Evolutionary conservation across 139 green algal genomes (phyloP).

Genomic region (Eudorina sp.): DNA sequence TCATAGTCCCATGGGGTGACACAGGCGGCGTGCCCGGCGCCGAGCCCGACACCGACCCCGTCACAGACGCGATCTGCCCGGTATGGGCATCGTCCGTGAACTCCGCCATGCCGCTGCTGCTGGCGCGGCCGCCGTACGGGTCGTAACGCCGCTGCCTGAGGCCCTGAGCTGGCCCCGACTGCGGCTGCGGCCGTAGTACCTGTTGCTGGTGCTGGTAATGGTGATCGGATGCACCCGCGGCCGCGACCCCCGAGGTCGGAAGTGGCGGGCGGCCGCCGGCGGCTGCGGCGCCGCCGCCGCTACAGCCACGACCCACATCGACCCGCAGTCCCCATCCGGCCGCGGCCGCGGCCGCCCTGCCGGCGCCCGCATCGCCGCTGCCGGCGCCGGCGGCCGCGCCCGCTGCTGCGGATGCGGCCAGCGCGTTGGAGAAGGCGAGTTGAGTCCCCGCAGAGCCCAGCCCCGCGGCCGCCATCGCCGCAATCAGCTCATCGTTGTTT

Average conservation of each 20-base stretch:
- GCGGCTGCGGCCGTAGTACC: background rate
- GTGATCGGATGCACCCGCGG: too few relatives aligned
- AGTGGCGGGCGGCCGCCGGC: too few relatives aligned
- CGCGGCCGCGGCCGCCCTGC: background rate
- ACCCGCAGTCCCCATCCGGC: background rate
- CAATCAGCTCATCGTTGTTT: slow-evolving; percentile 18
- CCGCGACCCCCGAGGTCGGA: too few relatives aligned
- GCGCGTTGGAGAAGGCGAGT: too few relatives aligned
- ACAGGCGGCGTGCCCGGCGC: slow-evolving; percentile 5
- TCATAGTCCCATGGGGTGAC: background rate
- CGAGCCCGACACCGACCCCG: background rate
- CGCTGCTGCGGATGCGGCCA: too few relatives aligned
- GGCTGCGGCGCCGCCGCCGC: background rate
- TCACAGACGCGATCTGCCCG: background rate
- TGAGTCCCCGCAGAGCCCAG: background rate
- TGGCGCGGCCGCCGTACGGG: background rate
- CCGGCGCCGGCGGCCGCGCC: background rate
- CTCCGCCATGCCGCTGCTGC: slow-evolving; percentile 10
- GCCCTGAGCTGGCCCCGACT: background rate
- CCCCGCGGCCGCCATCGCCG: background rate
- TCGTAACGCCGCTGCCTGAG: slow-evolving; percentile 1
- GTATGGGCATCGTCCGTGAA: background rate
- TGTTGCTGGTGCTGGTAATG: too few relatives aligned
- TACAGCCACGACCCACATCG: background rate
- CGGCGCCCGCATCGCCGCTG: background rate